Evolutionary conservation across 805 yeast species (phyloP).

Genomic region (Jamesozyma spencerorum): DNA sequence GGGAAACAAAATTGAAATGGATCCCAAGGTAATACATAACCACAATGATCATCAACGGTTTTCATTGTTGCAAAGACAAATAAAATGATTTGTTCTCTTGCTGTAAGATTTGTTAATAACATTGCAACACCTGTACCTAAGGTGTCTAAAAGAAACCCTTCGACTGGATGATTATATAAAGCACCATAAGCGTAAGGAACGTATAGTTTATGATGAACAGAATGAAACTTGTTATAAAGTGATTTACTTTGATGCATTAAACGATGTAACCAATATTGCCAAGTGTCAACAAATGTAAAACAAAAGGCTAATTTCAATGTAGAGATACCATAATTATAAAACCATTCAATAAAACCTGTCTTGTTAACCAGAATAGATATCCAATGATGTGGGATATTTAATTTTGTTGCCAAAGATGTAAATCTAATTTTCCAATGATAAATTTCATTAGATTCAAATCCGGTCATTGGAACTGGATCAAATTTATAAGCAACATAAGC

Average conservation of each 20-base stretch:
- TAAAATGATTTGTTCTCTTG: slow-evolving; percentile 66
- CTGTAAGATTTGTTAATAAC: slow-evolving; percentile 50
- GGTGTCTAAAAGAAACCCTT: slow-evolving; percentile 88
- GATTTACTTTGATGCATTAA: slow-evolving; percentile 75
- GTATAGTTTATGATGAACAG: slow-evolving; percentile 87
- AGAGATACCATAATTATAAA: slow-evolving; percentile 60
- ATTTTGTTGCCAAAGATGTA: not conserved
- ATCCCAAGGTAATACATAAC: slow-evolving; percentile 89
- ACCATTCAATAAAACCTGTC: slow-evolving; percentile 33
- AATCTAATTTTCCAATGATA: slow-evolving; percentile 34
- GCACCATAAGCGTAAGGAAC: slow-evolving; percentile 98
- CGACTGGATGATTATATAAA: slow-evolving; percentile 84
- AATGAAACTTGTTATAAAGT: slow-evolving; percentile 75
- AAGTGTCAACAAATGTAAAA: slow-evolving; percentile 72
- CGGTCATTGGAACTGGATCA: slow-evolving; percentile 49
- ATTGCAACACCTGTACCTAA: slow-evolving; percentile 84
- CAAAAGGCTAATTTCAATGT: slow-evolving; percentile 48
- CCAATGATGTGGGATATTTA: too few species aligned
- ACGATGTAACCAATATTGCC: slow-evolving; percentile 92
- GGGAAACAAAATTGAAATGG: slow-evolving; percentile 87
- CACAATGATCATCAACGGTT: slow-evolving; percentile 98
- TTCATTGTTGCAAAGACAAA: slow-evolving; percentile 87
- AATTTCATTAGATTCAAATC: slow-evolving; percentile 40
- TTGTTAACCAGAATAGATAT: slow-evolving; percentile 4
- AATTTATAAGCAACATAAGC: slow-evolving; percentile 49